Conservation (phyloP, 805 yeast species). For the Ogataea thermomethanolica region DNA sequence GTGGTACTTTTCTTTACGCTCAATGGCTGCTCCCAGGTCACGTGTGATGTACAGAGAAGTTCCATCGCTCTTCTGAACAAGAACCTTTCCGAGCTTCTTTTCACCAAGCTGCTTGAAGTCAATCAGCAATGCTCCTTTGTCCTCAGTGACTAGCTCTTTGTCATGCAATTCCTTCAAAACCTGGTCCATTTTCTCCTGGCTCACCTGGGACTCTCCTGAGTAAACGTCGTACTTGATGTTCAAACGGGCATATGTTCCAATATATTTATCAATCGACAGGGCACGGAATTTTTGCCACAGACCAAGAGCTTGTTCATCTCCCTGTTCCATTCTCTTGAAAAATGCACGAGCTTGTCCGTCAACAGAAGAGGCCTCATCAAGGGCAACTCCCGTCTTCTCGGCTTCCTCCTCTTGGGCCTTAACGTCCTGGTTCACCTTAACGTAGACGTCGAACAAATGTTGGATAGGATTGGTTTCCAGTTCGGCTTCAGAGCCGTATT, state of each 20-base stretch:
- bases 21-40: slow-evolving; percentile 94
- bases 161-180: slow-evolving; percentile 63
- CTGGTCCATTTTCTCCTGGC: slow-evolving; percentile 63
- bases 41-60: slow-evolving; percentile 91
- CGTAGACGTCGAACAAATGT: slow-evolving; percentile 93
- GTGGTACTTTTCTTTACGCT: slow-evolving; percentile 76
- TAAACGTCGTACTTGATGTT: slow-evolving; percentile 85
- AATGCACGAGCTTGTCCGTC: slow-evolving; percentile 83
- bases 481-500: slow-evolving; percentile 76
- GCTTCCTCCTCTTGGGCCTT: slow-evolving; percentile 55
- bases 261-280: slow-evolving; percentile 82
- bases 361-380: slow-evolving; percentile 47
- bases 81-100: slow-evolving; percentile 89
- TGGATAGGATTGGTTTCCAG: slow-evolving; percentile 80
- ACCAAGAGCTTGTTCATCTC: slow-evolving; percentile 72
- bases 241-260: slow-evolving; percentile 84
- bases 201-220: slow-evolving; percentile 95
- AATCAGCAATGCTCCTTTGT: slow-evolving; percentile 85
- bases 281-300: slow-evolving; percentile 89
- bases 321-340: slow-evolving; percentile 90
- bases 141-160: slow-evolving; percentile 72
- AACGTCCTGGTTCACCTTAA: slow-evolving; percentile 76
- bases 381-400: slow-evolving; percentile 47
- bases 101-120: slow-evolving; percentile 74
- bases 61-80: slow-evolving; percentile 93